Conservation (phyloP, 2,329 filamentous ascomycete genomes). For the Exophiala sp. region DNA sequence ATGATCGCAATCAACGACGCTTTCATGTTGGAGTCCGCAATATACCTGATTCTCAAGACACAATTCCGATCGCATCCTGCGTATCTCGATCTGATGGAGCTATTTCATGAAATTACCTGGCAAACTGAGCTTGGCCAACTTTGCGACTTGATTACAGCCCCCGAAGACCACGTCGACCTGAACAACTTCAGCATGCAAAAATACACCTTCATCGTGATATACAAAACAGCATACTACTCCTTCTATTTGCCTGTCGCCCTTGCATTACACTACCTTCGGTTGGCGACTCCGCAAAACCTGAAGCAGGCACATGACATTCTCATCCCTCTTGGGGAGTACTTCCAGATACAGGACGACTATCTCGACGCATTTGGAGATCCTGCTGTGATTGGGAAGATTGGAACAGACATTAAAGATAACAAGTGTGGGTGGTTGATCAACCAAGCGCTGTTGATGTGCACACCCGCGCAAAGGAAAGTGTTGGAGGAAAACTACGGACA, state of each 20-base stretch:
- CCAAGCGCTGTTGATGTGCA: conserved; percentile 77
- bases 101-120: conserved; percentile 92
- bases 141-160: conserved; percentile 91
- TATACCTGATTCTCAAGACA: conserved; percentile 90
- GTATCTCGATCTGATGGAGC: conserved; percentile 88
- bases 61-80: conserved; percentile 82
- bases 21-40: conserved; percentile 87
- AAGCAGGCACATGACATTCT: conserved; percentile 86
- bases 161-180: conserved; percentile 88
- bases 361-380: conserved; percentile 96
- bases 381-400: conserved; percentile 93
- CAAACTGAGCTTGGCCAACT: conserved; percentile 95
- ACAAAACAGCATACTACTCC: conserved; percentile 99
- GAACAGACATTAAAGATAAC: conserved; percentile 98
- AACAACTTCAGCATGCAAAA: conserved; percentile 94
- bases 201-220: conserved; percentile 97
- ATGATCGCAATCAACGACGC: conserved; percentile 98
- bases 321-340: conserved; percentile 97
- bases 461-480: conserved; percentile 78
- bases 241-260: conserved; percentile 97
- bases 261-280: conserved; percentile 77
- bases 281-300: conserved; percentile 84
- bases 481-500: conserved; percentile 91
- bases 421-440: conserved; percentile 99
- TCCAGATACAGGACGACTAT: conserved; percentile 98